Percentiles rank a stretch among this genome's conserved stretches.
Evolutionary conservation across 495 filamentous ascomycete genomes (phyloP).

Genomic region (Xylona heveae): DNA sequence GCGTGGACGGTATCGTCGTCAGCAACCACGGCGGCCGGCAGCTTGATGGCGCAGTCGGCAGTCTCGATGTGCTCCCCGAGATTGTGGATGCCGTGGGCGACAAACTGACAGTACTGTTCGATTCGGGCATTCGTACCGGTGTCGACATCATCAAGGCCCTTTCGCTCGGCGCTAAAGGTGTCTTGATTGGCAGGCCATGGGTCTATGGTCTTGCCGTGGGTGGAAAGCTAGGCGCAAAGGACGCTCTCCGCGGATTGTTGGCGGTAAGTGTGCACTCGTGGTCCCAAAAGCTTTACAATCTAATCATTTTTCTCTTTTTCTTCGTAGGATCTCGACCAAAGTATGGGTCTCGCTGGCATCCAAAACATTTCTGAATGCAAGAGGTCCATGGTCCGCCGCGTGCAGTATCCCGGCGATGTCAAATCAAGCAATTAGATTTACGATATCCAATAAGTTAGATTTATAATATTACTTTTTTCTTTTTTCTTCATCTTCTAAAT

Average conservation of each 20-base stretch:
- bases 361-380: constrained; percentile 29
- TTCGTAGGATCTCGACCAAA: constrained; percentile 33
- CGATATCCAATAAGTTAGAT: too few species aligned
- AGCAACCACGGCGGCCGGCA: constrained; percentile 53
- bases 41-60: constrained; percentile 21
- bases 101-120: constrained; percentile 39
- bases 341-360: constrained; percentile 34
- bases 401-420: constrained; percentile 29
- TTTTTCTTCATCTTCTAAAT: too few species aligned
- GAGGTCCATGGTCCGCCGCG: constrained; percentile 24
- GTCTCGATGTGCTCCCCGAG: neutral
- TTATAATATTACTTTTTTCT: too few species aligned
- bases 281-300: too few species aligned
- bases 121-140: constrained; percentile 42
- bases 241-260: neutral
- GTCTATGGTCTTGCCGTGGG: constrained; percentile 24
- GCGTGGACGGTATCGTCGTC: constrained; percentile 35
- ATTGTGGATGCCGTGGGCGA: constrained; percentile 22
- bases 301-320: too few species aligned
- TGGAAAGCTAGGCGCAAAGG: neutral
- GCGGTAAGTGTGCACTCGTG: too few species aligned
- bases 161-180: constrained; percentile 40
- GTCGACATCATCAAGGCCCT: constrained; percentile 50
- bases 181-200: constrained; percentile 41
- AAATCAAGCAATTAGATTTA: constrained; percentile 10